Conservation (phyloP, 1,284 basidiomycete genomes). For the Fomitopsis pinicola region DNA sequence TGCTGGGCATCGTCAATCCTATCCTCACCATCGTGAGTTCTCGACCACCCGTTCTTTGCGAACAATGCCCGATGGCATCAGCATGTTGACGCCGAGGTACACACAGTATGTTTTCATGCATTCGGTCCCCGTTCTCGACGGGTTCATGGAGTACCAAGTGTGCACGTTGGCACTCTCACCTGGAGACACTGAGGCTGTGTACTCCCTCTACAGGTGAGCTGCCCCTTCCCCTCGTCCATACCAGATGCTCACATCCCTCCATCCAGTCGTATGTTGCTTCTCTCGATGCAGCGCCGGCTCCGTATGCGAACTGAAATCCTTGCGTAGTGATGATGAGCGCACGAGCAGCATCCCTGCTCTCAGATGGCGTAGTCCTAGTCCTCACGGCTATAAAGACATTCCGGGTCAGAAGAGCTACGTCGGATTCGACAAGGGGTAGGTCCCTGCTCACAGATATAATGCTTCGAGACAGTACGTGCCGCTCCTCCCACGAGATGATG, state of each 20-base stretch:
- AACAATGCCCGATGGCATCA: too few species aligned
- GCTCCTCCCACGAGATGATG: not conserved
- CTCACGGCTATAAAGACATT: conserved; percentile 17
- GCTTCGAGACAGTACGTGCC: not conserved
- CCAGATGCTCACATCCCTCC: not conserved
- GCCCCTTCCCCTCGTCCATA: not conserved
- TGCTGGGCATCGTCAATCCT: conserved; percentile 12
- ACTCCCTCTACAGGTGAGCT: too few species aligned
- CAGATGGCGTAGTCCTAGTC: conserved; percentile 15
- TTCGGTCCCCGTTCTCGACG: not conserved
- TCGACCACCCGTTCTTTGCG: too few species aligned
- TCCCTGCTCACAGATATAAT: not conserved
- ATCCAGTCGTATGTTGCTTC: not conserved
- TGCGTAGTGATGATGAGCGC: conserved; percentile 12
- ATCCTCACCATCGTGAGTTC: conserved; percentile 12
- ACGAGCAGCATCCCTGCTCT: conserved; percentile 11
- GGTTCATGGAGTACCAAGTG: not conserved
- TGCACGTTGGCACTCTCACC: not conserved
- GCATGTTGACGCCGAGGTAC: too few species aligned
- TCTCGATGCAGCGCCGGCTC: not conserved
- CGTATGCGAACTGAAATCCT: not conserved
- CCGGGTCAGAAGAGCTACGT: conserved; percentile 1
- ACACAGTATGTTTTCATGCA: not conserved
- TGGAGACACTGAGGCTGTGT: not conserved
- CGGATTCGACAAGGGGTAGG: not conserved